phyloP scores from a whole-genome alignment of 2,329 filamentous ascomycete genomes.

The Diplodia sapinea region DNA sequence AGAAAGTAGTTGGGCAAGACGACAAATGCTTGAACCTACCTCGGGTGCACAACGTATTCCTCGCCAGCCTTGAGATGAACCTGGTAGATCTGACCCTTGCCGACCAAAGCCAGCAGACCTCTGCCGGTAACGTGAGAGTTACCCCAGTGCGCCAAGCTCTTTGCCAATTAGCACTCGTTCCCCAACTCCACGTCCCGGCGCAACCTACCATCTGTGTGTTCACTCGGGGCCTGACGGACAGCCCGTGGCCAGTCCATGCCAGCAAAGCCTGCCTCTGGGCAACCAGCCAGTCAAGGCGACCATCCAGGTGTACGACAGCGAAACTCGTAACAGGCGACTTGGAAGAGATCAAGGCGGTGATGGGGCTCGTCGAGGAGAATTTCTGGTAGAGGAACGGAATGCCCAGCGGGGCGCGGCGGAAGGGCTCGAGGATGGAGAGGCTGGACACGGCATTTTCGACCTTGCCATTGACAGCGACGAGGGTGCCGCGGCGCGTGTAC shows the following conservation, averaged over 20 bases:
- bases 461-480: slow-evolving; percentile 89
- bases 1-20: neutral
- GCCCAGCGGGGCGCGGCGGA: slow-evolving; percentile 78
- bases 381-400: slow-evolving; percentile 95
- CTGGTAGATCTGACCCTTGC: slow-evolving; percentile 88
- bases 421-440: slow-evolving; percentile 82
- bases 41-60: slow-evolving; percentile 87
- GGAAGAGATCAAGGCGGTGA: slow-evolving; percentile 86
- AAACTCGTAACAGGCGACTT: slow-evolving; percentile 88
- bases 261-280: slow-evolving; percentile 84
- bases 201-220: slow-evolving; percentile 70
- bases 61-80: slow-evolving; percentile 81
- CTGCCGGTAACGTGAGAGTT: slow-evolving; percentile 86
- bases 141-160: slow-evolving; percentile 85
- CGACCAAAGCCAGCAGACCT: slow-evolving; percentile 82
- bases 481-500: slow-evolving; percentile 87
- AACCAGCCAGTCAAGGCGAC: slow-evolving; percentile 93
- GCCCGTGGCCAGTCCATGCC: slow-evolving; percentile 94
- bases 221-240: slow-evolving; percentile 75
- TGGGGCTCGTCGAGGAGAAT: slow-evolving; percentile 83
- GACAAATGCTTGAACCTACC: slow-evolving; percentile 47
- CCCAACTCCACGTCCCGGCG: neutral
- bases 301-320: slow-evolving; percentile 85
- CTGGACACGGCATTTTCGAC: slow-evolving; percentile 91
- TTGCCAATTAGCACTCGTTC: slow-evolving; percentile 47